Conservation (phyloP, 345 rosid genomes). For the Moricandia moricandioides region DNA sequence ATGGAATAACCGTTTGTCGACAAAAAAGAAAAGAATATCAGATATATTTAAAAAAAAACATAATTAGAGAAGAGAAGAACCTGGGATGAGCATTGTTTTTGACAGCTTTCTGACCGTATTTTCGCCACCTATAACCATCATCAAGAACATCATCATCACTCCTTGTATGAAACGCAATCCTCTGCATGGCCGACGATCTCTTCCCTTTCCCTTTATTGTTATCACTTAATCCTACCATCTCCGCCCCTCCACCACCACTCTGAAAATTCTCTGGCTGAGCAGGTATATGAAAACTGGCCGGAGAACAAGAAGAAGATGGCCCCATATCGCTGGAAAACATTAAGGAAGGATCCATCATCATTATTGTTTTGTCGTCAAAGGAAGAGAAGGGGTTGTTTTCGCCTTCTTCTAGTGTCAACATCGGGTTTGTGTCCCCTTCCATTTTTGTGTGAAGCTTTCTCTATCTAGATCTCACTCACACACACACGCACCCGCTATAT, state of each 20-base stretch:
- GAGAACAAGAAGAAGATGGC: slow-evolving; percentile 29
- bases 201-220: slow-evolving; percentile 17
- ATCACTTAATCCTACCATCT: slow-evolving; percentile 6
- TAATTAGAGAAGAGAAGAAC: slow-evolving; percentile 19
- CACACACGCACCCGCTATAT: neutral
- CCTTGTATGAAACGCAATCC: slow-evolving; percentile 45
- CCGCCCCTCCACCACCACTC: slow-evolving; percentile 11
- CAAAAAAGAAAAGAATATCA: no score
- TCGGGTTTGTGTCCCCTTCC: slow-evolving; percentile 26
- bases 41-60: no score
- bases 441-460: neutral
- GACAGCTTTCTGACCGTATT: slow-evolving; percentile 51
- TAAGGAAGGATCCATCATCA: slow-evolving; percentile 37
- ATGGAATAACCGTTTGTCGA: no score
- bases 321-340: slow-evolving; percentile 24
- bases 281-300: slow-evolving; percentile 14
- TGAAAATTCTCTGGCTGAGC: slow-evolving; percentile 18
- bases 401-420: slow-evolving; percentile 32
- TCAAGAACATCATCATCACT: slow-evolving; percentile 54
- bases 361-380: slow-evolving; percentile 27
- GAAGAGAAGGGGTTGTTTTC: slow-evolving; percentile 30
- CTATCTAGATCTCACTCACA: neutral
- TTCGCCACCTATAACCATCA: slow-evolving; percentile 53
- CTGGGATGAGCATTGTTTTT: slow-evolving; percentile 45
- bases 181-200: slow-evolving; percentile 18